phyloP scores from a whole-genome alignment of 352 stramenopile genomes.

The Phytophthora fragariae region DNA sequence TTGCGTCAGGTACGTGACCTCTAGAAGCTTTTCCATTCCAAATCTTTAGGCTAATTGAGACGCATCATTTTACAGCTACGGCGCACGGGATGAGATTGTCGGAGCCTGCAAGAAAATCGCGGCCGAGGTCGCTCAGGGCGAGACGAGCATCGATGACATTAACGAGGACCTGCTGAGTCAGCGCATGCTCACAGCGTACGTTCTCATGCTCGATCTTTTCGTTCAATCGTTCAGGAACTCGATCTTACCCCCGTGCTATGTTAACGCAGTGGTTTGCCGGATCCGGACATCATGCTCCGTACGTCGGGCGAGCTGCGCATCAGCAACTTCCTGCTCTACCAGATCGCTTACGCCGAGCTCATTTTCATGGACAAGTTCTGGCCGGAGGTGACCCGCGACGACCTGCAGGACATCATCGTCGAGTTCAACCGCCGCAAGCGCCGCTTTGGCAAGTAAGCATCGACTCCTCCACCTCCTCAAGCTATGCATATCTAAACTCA shows the following conservation, averaged over 20 bases:
- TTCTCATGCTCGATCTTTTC: constrained; percentile 19
- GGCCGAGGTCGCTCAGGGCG: constrained; percentile 77
- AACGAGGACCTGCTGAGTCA: constrained; percentile 79
- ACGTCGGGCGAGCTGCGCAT: constrained; percentile 95
- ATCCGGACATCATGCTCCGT: constrained; percentile 95
- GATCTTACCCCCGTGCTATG: constrained; percentile 27
- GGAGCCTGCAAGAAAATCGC: constrained; percentile 91
- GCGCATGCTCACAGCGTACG: constrained; percentile 81
- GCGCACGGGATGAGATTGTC: constrained; percentile 94
- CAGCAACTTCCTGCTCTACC: constrained; percentile 97
- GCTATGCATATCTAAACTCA: constrained; percentile 31
- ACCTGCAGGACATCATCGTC: constrained; percentile 80
- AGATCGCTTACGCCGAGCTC: constrained; percentile 95
- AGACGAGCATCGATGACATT: constrained; percentile 71
- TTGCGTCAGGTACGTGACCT: constrained; percentile 62
- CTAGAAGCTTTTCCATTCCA: background rate
- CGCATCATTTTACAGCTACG: constrained; percentile 80
- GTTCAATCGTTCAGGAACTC: constrained; percentile 9
- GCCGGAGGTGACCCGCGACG: constrained; percentile 92
- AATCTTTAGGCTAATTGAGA: constrained; percentile 26
- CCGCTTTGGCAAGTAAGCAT: constrained; percentile 90
- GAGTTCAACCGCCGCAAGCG: constrained; percentile 89
- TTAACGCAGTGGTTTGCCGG: constrained; percentile 73
- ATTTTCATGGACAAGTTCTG: constrained; percentile 96
- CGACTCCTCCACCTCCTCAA: constrained; percentile 16